Percentiles rank a stretch among this genome's conserved stretches.
These are phyloP conservation scores for Desmodesmus armatus DNA, from an alignment of 139 green algal species.

Conservation along the genomic window DNA sequence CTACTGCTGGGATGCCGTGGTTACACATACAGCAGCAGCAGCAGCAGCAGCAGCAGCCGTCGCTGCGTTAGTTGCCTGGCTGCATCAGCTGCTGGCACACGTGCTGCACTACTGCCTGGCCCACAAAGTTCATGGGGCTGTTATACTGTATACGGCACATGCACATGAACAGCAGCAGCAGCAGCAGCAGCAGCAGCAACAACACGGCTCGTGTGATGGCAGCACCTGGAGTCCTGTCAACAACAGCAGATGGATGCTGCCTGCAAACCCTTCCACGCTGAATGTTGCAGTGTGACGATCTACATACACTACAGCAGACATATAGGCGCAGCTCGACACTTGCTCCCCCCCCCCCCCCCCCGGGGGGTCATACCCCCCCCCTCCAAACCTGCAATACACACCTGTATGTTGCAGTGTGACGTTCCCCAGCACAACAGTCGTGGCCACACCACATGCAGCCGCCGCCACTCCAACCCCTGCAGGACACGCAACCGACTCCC, in stretches of 20 bases:
- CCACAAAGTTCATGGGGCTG: conserved; percentile 17
- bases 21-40: too few relatives aligned
- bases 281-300: background rate
- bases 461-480: background rate
- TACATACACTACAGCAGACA: background rate
- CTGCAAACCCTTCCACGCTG: background rate
- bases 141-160: conserved; percentile 18
- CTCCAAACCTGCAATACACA: too few relatives aligned
- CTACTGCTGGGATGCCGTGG: too few relatives aligned
- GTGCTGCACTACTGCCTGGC: conserved; percentile 5
- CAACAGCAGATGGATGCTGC: background rate
- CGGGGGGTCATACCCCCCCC: too few relatives aligned
- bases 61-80: too few relatives aligned
- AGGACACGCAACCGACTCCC: background rate
- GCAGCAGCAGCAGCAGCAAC: background rate
- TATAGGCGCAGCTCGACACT: background rate
- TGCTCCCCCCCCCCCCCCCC: background rate
- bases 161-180: conserved; percentile 6
- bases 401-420: conserved; percentile 34
- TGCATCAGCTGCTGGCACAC: background rate
- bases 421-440: conserved; percentile 16
- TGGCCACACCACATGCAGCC: conserved; percentile 30
- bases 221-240: background rate
- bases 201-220: background rate
- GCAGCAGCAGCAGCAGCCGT: too few relatives aligned